phyloP scores from a whole-genome alignment of 192 early-diverging fungal species.

The Spinellus fusiger region DNA sequence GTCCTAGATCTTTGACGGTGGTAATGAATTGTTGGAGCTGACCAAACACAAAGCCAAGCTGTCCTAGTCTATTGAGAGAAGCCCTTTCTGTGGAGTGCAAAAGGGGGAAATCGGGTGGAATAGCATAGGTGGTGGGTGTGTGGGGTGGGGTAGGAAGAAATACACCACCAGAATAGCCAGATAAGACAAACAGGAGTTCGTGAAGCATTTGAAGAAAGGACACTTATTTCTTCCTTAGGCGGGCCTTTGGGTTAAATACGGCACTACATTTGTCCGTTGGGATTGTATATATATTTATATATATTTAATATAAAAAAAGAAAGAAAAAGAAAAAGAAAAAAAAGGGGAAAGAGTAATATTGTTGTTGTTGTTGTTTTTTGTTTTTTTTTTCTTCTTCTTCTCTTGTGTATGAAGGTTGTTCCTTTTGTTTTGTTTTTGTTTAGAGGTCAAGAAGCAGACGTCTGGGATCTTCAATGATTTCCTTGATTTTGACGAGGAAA shows the following conservation, averaged over 20 bases:
- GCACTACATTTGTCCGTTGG: not conserved
- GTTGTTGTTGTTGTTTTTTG: no score
- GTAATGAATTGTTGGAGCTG: conserved; percentile 38
- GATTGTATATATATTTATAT: no score
- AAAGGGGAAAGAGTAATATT: not conserved
- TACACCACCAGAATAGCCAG: conserved; percentile 62
- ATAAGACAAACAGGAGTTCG: conserved; percentile 60
- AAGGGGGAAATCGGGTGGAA: conserved; percentile 54
- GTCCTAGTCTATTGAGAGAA: conserved; percentile 50
- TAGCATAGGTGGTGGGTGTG: conserved; percentile 43
- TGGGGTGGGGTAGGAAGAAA: conserved; percentile 51
- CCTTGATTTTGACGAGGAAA: conserved; percentile 96
- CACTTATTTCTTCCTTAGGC: not conserved
- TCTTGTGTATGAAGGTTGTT: not conserved
- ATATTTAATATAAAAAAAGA: not conserved
- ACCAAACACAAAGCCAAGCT: conserved; percentile 49
- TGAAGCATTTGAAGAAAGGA: conserved; percentile 53
- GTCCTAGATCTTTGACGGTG: not conserved
- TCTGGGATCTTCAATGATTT: conserved; percentile 92
- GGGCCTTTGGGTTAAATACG: not conserved
- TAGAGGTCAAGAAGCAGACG: conserved; percentile 87
- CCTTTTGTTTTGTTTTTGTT: no score
- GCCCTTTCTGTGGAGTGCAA: conserved; percentile 60
- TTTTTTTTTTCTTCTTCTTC: not conserved
- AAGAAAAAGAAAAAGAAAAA: not conserved